Percentiles rank a stretch among this genome's conserved stretches.
Evolutionary conservation across 768 basidiomycete genomes (phyloP).

Genomic region (Albatrellus ellisii): DNA sequence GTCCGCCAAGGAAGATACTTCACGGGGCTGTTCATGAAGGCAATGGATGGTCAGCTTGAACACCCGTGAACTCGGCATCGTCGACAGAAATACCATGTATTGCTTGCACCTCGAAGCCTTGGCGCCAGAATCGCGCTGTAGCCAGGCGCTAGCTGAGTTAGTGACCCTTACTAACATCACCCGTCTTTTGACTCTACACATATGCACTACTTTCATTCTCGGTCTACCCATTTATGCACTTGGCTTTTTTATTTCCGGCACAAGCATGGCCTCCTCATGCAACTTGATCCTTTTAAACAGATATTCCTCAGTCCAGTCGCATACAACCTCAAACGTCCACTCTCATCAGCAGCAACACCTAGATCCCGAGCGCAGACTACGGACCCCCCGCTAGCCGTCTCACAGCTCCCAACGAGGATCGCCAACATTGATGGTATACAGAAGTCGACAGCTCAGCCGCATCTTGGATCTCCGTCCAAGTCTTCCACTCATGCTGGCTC

Average conservation of each 20-base stretch:
- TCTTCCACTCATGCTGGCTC: background rate
- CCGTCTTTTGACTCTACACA: too few relatives aligned
- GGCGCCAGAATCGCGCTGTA: too few relatives aligned
- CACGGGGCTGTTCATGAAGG: slow-evolving; percentile 44
- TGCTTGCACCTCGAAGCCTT: too few relatives aligned
- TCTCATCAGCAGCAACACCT: slow-evolving; percentile 27
- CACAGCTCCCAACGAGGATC: slow-evolving; percentile 4
- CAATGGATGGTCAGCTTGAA: slow-evolving; percentile 7
- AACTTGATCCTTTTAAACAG: slow-evolving; percentile 29
- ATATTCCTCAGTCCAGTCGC: slow-evolving; percentile 16
- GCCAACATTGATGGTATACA: slow-evolving; percentile 1
- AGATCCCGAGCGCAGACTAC: slow-evolving; percentile 1
- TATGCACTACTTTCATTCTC: too few relatives aligned
- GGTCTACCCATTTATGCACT: background rate
- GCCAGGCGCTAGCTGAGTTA: too few relatives aligned
- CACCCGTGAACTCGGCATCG: slow-evolving; percentile 75
- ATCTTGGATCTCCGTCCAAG: slow-evolving; percentile 5
- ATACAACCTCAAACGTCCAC: slow-evolving; percentile 32
- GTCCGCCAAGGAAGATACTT: slow-evolving; percentile 76
- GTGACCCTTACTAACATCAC: too few relatives aligned
- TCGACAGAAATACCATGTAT: slow-evolving; percentile 91
- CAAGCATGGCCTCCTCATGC: slow-evolving; percentile 48
- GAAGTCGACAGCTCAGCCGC: slow-evolving; percentile 4
- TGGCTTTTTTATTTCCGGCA: slow-evolving; percentile 16
- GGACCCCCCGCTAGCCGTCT: background rate